Evolutionary conservation across 148 eudicot genomes (phyloP), one percentile per base, ranked within the genome.

Genomic region (Pouteria glomerata): DNA sequence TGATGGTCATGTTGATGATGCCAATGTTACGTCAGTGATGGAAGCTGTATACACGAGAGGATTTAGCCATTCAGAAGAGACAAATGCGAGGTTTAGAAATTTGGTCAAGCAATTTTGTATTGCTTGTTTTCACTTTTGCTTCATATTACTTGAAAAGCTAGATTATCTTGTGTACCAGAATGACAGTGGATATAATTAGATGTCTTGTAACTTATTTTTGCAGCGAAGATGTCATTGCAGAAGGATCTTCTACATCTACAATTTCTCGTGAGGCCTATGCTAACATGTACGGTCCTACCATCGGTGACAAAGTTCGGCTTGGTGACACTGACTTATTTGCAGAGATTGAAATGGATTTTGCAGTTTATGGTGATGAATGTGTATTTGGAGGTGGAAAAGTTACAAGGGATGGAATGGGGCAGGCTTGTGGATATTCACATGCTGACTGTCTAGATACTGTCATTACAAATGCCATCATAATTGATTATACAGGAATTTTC

Each of bases 371-470:
- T 48, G 98, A 95, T 72, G 98, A 95, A 76, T 88, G 96, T 79
- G 93, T 95, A 30, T 95, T 95, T 85, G 97, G 98, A 70, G 98
- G 98, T 52, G 98, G 98, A 68, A 95, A 95, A 82, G 98, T 91
- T 76, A 55, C 91, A 47, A 81, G 98, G 73, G 96, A 95, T 73
- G 98, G 97, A 75, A 89, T 91, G 98, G 98, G 98, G 31, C 98
- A 95, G 76, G 93, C 93, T 70, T 74, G 82, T 81, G 98, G 98
- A 70, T 86, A 84, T 76, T 68, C 82, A 33, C 34, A 86, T 74
- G 73, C 66, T 74, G 86, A 70, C 52, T 91, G 93, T 73, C 81
- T 94, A 76, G 98, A 94, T 68, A 89, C 97, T 72, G 98, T 91
- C 57, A 89, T 94, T 65, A 94, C 98, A 68, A 94, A 94, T 79